Base-by-base conservation (phyloP, 2,329 filamentous ascomycete genomes). In the Rhinocladiella similis region DNA sequence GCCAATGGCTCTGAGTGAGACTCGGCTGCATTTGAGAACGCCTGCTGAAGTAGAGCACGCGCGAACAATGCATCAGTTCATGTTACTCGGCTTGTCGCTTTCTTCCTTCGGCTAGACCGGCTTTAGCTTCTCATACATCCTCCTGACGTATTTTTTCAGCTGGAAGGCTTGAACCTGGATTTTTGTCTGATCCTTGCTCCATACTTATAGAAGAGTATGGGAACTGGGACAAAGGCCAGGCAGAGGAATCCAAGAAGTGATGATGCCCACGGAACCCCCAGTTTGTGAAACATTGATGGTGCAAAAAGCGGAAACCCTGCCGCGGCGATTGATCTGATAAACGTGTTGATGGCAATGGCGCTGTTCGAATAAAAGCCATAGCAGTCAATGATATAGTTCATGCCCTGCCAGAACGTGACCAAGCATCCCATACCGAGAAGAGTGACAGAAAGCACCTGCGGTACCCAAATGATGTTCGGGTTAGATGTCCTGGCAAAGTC, bases 181-280 rank as follows among this genome's bases (percentile, higher is more conserved):
- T 67, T 74, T 10, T 57, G 67, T 61, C 79, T 70, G 65, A 81
- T 70, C 56, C 53, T 69, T 47, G 73, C 71, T 0, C 79, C 79
- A 65, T 74, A 80, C 36, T 69, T 69, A 69, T 75, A 80, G 61
- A 82, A 72, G 59, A 81, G 53, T 14, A 80, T 68, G 2, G 79
- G 79, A 46, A 78, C 74, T 3, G 78, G 79, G 7, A 80, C 60
- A 67, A 75, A 72, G 3, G 68, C 71, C 16, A 70, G 29, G 10
- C 70, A 68, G 27, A 75, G 61, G 53, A 75, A 75, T 7, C 65
- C 73, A 35, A 76, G 59, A 25, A 75, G 54, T 54, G 69, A 75
- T 1, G 68, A 69, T 1, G 72, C 73, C 73, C 73, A 75, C n/a
- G 65, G 48, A 5, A 75, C 70, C 13, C 73, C 73, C 5, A 75